Evolutionary conservation across 192 early-diverging fungal species (phyloP).

Genomic region (Radiomyces spectabilis): DNA sequence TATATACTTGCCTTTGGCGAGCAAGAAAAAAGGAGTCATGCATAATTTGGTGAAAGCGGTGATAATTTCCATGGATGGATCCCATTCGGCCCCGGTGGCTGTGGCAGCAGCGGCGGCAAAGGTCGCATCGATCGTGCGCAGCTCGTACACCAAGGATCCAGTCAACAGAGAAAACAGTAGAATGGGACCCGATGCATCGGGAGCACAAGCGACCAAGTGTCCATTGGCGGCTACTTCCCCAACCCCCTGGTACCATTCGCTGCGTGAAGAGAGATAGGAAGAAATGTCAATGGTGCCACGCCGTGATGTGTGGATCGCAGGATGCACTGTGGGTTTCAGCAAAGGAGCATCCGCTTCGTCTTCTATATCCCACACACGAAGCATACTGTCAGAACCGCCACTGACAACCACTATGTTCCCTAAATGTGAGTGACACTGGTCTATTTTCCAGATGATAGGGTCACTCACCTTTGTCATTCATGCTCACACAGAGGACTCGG

Average conservation of each 20-base stretch:
- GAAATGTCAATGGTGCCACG: constrained; percentile 34
- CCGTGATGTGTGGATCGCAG: constrained; percentile 26
- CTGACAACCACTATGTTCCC: constrained; percentile 21
- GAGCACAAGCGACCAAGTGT: constrained; percentile 39
- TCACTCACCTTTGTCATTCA: constrained; percentile 39
- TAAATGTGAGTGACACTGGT: constrained; percentile 1
- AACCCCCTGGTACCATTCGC: constrained; percentile 39
- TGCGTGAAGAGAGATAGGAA: constrained; percentile 16
- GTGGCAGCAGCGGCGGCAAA: too few species aligned
- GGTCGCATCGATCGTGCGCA: constrained; percentile 12
- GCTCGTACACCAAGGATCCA: constrained; percentile 42
- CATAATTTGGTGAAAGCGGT: constrained; percentile 4
- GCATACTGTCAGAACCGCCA: constrained; percentile 34
- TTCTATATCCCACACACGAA: constrained; percentile 41
- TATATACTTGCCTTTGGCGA: constrained; percentile 9
- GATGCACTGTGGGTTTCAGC: constrained; percentile 6
- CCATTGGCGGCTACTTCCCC: constrained; percentile 38
- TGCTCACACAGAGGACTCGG: constrained; percentile 37
- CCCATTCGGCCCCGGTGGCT: constrained; percentile 7
- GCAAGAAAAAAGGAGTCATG: constrained; percentile 15
- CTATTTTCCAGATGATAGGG: neutral
- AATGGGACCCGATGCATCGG: constrained; percentile 34
- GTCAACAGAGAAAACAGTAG: constrained; percentile 42
- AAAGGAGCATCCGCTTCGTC: neutral
- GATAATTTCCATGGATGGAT: neutral